Base-by-base conservation (phyloP, 192 early-diverging fungal genomes). In the Lunasporangiospora selenospora region DNA sequence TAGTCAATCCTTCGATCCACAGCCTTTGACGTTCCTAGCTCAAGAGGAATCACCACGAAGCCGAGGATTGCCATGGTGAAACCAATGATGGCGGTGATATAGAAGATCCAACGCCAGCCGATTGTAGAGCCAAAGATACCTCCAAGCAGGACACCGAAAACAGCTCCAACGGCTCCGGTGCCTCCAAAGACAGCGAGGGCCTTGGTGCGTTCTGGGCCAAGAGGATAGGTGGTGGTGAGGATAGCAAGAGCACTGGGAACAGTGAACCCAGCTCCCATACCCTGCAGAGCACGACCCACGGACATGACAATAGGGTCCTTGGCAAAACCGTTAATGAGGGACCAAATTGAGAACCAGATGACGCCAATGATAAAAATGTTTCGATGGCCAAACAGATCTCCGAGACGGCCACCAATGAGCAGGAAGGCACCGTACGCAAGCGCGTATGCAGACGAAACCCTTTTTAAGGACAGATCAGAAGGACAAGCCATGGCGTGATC, bases 101-200 rank as follows among this genome's bases (percentile, higher is more conserved):
- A 77, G 43, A 77, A 77, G 31, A 77, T 67, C 75, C 75, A 69
- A 49, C 75, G 41, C 75, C 75, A 69, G 12, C 75, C 71, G 41
- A 60, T 60, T 11, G 57, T 56, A n/a, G 31, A 53, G 3, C 61
- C 48, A 23, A 75, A 41, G 19, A 65, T 58, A 54, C 62, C 62
- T 3, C 62, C 62, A 8, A 75, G 37, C 6, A 75, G 48, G 16
- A 65, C 33, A 2, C 57, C 62, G 6, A 65, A 11, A 26, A 57
- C 29, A n/a, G 62, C 58, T 2, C 71, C 62, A 7, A 65, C 19
- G 9, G 62, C 46, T 4, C 71, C 62, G 11, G 56, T 64, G 0
- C 57, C 62, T 15, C 62, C 62, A 43, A 65, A 75, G 23, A 52
- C 54, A 0, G 70, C 62, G 18, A 75, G 44, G 0, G 71, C 62